Evolutionary conservation across 441 rosid species (phyloP), one percentile per base, ranked within the genome.

Genomic region (Populus hybrid): DNA sequence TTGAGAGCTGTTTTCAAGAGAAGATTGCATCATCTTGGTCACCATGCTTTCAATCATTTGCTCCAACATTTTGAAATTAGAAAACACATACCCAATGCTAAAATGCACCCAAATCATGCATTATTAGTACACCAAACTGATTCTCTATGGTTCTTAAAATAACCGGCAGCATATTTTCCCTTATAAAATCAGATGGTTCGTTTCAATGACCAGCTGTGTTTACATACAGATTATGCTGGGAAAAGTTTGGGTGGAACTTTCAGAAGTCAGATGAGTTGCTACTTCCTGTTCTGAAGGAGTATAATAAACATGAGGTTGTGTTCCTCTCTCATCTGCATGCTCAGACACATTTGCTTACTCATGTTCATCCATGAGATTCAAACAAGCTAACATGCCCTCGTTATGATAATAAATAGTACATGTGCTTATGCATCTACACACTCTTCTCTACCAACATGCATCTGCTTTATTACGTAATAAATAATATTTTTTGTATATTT

Each of bases 251-350:
- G 23, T 96, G 98, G 99, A 87, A 82, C 78, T 67, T 90, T 76
- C 90, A 89, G 81, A 94, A 96, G 85, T 89, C 93, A 30, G 96
- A 94, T 79, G 98, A 94, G 79, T 84, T 96, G 79, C 87, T 96
- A 34, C 73, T 90, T 76, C 99, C 96, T 63, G 98, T 94, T 83
- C 84, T 96, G 85, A 94, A 92, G 81, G 98, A 96, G 86, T 94
- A 91, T 65, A 88, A 90, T 76, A 96, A 94, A 81, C 96, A 87
- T 10, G 98, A 96, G 98, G 99, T 96, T 77, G 73, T 83, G 10
- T 21, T 34, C 26, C 74, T 71, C 36, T 30, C 71, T 18, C 61
- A 20, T 26, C 10, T 10, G 6, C 28, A 18, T 38, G 20, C 69
- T 8, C 63, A 6, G 23, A 32, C 78, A 74, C 38, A 21, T 4